Base-by-base conservation (phyloP, 768 basidiomycete genomes). In the Podaxis rugospora region DNA sequence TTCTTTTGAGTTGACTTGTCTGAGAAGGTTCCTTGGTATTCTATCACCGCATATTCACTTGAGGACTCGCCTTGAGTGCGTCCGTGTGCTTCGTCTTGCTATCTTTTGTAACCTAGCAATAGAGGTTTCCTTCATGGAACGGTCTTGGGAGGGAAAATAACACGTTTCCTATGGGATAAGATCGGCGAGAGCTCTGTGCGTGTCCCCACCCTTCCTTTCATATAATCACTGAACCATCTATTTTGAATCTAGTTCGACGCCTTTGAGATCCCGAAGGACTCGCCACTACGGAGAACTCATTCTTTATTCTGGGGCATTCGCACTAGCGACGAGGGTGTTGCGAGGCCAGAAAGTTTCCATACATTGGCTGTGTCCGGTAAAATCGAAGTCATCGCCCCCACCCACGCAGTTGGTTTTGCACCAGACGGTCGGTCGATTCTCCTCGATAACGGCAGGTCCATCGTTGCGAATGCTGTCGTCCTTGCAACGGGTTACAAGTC, bases 71-170 rank as follows among this genome's bases (percentile, higher is more conserved):
- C 70, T 86, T 0, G 87, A 88, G 86, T 86, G 56, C 62, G 81
- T 67, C 10, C 51, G 35, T 39, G 16, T 37, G 32, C 27, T 32
- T 28, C 36, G 10, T n/a, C n/a, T 18, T 35, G 55, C 7, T 54
- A n/a, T 14, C n/a, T 27, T 25, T 28, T 28, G 51, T 37, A 16
- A 56, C 18, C 23, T 25, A 40, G 18, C 37, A 28, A 53, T 59
- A 75, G 75, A 62, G 81, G 81, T 2, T 88, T 88, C 67, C 71
- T 88, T 16, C 87, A 89, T 62, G 80, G 74, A 0, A 88, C 85
- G 2, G 78, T 77, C 67, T 44, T 88, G 0, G 87, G 87, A 1
- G 75, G 76, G 55, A 78, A 72, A 47, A 78, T 88, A 23, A 79
- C 80, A 1, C 75, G 73, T 28, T 71, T 66, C 18, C 70, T 86